Evolutionary conservation across 1,284 basidiomycete species (phyloP), one percentile per base, ranked within the genome.

Genomic region (Agaricales sp.): DNA sequence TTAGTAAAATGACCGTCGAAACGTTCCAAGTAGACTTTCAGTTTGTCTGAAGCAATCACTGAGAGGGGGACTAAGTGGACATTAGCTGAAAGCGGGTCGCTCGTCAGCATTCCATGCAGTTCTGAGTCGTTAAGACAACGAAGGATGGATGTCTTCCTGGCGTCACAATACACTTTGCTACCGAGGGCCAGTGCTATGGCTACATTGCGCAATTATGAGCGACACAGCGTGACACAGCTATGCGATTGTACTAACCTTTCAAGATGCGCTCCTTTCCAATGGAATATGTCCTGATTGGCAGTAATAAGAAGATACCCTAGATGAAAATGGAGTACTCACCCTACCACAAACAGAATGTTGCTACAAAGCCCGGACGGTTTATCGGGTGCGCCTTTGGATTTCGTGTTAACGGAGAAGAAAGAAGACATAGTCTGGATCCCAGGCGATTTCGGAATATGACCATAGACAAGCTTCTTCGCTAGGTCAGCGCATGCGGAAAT

Each of bases 211-310:
- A n/a, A n/a, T n/a, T n/a, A n/a, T 14, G 19, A 26, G n/a, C n/a
- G n/a, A n/a, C n/a, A n/a, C n/a, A n/a, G n/a, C n/a, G n/a, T n/a
- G n/a, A n/a, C n/a, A 26, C 21, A 26, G 24, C 25, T 14, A 18
- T 35, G 2, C 2, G 3, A 20, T 49, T 35, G 8, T 19, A 41
- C n/a, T 41, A 50, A 85, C 90, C 92, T 75, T 97, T 95, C 24
- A 97, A 91, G 45, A 99, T 88, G 39, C 93, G 82, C 64, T 99
- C 95, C 65, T 99, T 99, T 47, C 95, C 95, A 49, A 99, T 92
- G 0, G 91, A 92, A 64, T 99, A 99, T 0, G 95, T 97, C 11
- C 87, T 90, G 52, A 21, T 47, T 25, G 12, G 54, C 44, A 53
- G 39, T 12, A 43, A 39, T 14, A 43, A 45, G 14, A 25, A 11